Base-by-base conservation (phyloP, 176 grass and related monocot genomes). In the Hordeum marinum region DNA sequence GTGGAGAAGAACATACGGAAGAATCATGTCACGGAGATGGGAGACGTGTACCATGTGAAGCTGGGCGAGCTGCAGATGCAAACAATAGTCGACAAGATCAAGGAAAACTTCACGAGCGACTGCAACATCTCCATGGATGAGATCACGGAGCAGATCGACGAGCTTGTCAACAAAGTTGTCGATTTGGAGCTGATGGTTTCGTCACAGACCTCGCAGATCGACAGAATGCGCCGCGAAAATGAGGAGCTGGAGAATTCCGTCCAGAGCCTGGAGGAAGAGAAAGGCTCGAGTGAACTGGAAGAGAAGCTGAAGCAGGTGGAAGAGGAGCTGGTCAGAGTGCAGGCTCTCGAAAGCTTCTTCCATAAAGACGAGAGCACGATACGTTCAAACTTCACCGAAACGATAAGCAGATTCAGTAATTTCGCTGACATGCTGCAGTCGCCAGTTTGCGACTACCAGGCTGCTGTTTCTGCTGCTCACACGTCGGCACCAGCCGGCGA, bases 181-280 rank as follows among this genome's bases (percentile, higher is more conserved):
- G 82, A 85, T 15, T 84, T 98, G 75, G 96, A 98, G 66, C 87
- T 95, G n/a, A 95, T 89, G 69, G 89, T 98, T 71, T 98, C 96
- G 25, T 94, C 91, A 9, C 91, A 98, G 68, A 85, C 84, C 21
- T 89, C 91, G 27, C 96, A 98, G 64, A 84, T 96, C 32, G 82
- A 98, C 9, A 86, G 91, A n/a, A 85, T 98, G 9, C 82, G 52
- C 71, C 85, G 84, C 2, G 93, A 98, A 85, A 95, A 91, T 21
- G 86, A 84, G 4, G 81, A 84, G 15, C 35, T 98, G 61, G 88
- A 98, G 48, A 91, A 74, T 41, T 85, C 83, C 2, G 39, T 98
- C 48, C 61, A 80, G 34, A 84, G 58, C 45, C 81, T 98, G 36
- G 93, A 96, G 67, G 90, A 90, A 57, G 91, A 93, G 85, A 88